Evolutionary conservation across 1,284 basidiomycete species (phyloP).

Genomic region (Mycena citricolor): DNA sequence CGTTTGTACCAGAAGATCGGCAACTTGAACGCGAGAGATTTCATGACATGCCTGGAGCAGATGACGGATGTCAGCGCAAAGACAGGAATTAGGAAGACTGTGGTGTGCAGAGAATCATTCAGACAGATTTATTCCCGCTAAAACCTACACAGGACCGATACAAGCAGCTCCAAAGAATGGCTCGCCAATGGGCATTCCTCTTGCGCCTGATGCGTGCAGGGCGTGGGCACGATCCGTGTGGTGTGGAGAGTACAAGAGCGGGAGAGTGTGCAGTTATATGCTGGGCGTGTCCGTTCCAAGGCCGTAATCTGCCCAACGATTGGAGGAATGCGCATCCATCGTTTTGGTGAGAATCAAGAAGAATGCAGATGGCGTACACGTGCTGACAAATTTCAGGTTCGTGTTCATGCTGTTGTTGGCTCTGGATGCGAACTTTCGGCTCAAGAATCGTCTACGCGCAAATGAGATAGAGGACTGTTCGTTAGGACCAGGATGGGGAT

Average conservation of each 20-base stretch:
- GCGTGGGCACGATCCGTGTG: not conserved
- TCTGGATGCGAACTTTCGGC: conserved; percentile 11
- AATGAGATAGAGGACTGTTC: conserved; percentile 3
- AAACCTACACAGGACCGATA: conserved; percentile 10
- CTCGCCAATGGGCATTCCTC: conserved; percentile 14
- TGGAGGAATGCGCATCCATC: conserved; percentile 4
- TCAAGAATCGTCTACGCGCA: conserved; percentile 6
- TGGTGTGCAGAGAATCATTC: not conserved
- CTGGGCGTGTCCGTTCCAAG: conserved; percentile 13
- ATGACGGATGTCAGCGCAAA: not conserved
- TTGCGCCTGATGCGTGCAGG: conserved; percentile 4
- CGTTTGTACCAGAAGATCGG: conserved; percentile 1
- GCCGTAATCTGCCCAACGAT: conserved; percentile 6
- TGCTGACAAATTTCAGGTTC: conserved; percentile 1
- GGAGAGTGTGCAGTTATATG: conserved; percentile 2
- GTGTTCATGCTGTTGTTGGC: conserved; percentile 6
- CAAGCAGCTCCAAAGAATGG: conserved; percentile 14
- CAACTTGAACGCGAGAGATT: conserved; percentile 8
- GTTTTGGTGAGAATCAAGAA: not conserved
- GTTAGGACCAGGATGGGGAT: conserved; percentile 7
- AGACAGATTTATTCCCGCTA: not conserved
- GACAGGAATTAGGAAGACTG: not conserved
- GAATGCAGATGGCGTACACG: not conserved
- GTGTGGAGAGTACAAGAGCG: not conserved
- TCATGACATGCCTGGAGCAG: not conserved